A percentile compares a stretch with the other conserved stretches of the same genome.
These are phyloP conservation scores for Plicaturopsis crispa DNA, from an alignment of 768 basidiomycete species.

Conservation along the genomic window DNA sequence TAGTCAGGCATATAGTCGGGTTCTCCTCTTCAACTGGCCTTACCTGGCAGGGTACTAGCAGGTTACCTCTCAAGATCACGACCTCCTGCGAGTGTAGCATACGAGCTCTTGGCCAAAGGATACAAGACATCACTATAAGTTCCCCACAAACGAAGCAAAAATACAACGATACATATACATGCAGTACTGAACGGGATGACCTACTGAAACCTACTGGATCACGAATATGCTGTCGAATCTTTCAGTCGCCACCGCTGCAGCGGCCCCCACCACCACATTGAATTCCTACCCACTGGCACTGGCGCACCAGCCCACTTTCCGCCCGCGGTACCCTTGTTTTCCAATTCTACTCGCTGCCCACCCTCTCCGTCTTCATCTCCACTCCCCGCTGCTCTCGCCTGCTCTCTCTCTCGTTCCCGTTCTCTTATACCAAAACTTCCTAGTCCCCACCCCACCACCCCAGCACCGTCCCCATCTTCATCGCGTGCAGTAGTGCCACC, in stretches of 20 bases:
- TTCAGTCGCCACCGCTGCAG: conserved; percentile 66
- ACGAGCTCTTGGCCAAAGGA: too few relatives aligned
- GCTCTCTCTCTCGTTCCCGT: conserved; percentile 24
- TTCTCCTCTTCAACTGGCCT: too few relatives aligned
- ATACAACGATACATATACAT: too few relatives aligned
- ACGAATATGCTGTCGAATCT: conserved; percentile 64
- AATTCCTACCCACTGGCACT: conserved; percentile 17
- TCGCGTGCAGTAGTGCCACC: conserved; percentile 14
- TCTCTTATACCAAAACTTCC: conserved; percentile 54
- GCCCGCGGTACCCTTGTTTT: conserved; percentile 17
- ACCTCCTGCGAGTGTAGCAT: too few relatives aligned
- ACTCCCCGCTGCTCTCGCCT: conserved; percentile 21
- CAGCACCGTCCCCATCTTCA: conserved; percentile 20
- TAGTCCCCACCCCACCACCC: conserved; percentile 58
- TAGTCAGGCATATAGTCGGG: too few relatives aligned
- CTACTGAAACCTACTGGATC: too few relatives aligned
- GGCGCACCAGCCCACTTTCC: conserved; percentile 13
- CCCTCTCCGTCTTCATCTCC: conserved; percentile 11
- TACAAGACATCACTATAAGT: too few relatives aligned
- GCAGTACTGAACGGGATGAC: too few relatives aligned
- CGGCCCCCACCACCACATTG: conserved; percentile 81
- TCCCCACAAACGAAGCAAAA: too few relatives aligned
- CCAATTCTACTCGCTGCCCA: conserved; percentile 10
- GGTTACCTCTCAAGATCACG: too few relatives aligned
- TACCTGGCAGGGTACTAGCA: too few relatives aligned